Evolutionary conservation across 2,329 filamentous ascomycete species (phyloP), one percentile per base, ranked within the genome.

Genomic region (Penicillium glabrum): DNA sequence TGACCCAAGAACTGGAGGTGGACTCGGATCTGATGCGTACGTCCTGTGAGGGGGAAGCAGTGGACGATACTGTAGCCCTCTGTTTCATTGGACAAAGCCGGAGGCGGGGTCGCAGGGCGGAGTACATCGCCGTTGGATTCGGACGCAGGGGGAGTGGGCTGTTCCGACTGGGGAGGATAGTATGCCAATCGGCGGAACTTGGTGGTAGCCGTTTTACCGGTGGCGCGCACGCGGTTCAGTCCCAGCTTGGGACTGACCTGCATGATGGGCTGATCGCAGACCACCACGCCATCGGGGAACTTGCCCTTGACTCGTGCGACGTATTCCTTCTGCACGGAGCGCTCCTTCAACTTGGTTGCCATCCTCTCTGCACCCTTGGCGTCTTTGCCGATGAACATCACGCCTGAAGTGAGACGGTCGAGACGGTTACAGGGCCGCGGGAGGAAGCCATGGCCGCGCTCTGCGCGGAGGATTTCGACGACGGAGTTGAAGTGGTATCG

Each of bases 341-440:
- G 84, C 5, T 83, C 84, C 63, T 86, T 84, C 57, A 99, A 90
- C 73, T 96, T 89, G 43, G 82, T 78, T 53, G 88, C 86, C 64
- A 99, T 83, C 31, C 82, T 81, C 62, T 93, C 91, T 0, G 95
- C 93, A 0, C 90, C 90, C 67, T 86, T 85, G 37, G 87, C 82
- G 61, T 90, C 87, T 77, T 99, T 99, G 27, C 89, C 95, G 66
- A 99, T 87, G 74, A 99, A 99, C 93, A 99, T 98, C 71, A 99
- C 90, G 48, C 95, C 95, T 66, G 91, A 96, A 0, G 95, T 99
- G 67, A 99, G 79, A 51, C 95, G 83, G 72, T 99, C 95, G 27
- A 99, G 84, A n/a, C 95, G 83, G 69, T 99, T 96, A 77, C 93
- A 98, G 0, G 95, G 86, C 54, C 86, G 73, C 0, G 86, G 86